Base-by-base conservation (phyloP, 768 basidiomycete species). In the Suillus subalutaceus region DNA sequence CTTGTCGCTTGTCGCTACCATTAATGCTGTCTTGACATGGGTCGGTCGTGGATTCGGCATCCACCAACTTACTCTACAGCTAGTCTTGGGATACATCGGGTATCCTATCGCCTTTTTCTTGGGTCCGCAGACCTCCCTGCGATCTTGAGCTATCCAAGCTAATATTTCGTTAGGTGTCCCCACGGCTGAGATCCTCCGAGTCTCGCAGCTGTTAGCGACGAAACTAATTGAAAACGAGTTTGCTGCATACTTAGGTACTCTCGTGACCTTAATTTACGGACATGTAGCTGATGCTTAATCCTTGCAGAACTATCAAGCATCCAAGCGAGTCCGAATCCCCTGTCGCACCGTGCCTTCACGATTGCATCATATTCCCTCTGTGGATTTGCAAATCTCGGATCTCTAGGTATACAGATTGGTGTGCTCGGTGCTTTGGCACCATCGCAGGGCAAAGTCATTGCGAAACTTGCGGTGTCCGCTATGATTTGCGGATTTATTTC, bases 171-270 rank as follows among this genome's bases (percentile, higher is more conserved):
- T 38, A 73, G 89, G 93, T 67, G 92, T 94, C 7, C 93, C 93
- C 1, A 88, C 88, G 44, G 67, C 72, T n/a, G 94, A 96, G 78
- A 93, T 97, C 70, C 81, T 96, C 57, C 83, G 81, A 41, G 93
- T 97, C 43, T 85, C 93, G 30, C 87, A 89, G 70, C 84, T 96
- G 20, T 87, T 97, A 68, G 94, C 91, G 20, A 91, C 89, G 38
- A 97, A 97, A 78, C 84, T 97, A 67, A 83, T 96, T 59, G 93
- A 90, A 65, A 95, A 93, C 73, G 93, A 96, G 75, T 94, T 94
- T 71, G 88, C 88, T 50, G 93, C 91, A 5, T 95, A 95, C 78
- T 65, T 77, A 32, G 73, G 79, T 81, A 58, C 59, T 59, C 16
- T 10, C 16, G 18, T 30, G 16, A 40, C 5, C 18, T 16, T 5